Evolutionary conservation across 192 early-diverging fungal genomes (phyloP), one percentile per base, ranked within the genome.

Genomic region (Coemansia reversa): DNA sequence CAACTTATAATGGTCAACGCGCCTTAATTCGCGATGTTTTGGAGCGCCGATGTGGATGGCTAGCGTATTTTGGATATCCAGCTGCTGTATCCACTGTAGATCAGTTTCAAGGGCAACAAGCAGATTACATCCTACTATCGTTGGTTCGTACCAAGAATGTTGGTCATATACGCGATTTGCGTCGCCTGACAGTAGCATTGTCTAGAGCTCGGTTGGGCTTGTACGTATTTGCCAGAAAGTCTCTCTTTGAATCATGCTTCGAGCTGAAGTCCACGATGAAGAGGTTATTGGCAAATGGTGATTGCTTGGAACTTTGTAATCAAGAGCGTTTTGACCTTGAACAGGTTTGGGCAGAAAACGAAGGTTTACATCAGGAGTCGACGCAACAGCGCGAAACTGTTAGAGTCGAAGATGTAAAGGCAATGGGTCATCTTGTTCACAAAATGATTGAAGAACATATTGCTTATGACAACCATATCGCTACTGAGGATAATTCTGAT

Each of bases 1-100:
- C 98, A 11, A 95, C 98, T 0, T 99, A 99, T 64, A 96, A 98
- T 67, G 98, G 98, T 22, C 98, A 99, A 72, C 87, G 88, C 28
- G 90, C 94, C 50, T 84, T 99, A 55, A 92, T 99, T 60, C 78
- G 84, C 23, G 96, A 98, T 75, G 94, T 99, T 0, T 68, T 99
- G 23, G 79, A 90, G 25, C 79, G 85, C 55, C 85, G 95, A 12
- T 99, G 97, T 69, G 65, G 75, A 3, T 94, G 93, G 92, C 89
- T 93, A 59, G 88, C 91, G 14, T 83, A 90, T 32, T 96, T 98
- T 81, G 90, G 91, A 11, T 63, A 75, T 7, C 96, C 98, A 1
- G 82, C 79, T 3, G 69, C 84, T 7, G 82, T 99, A 1, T 86
- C 96, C 0, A 99, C 97, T 0, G 97, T 99, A 7, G 98, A 99